Base-by-base conservation (phyloP, 2,329 filamentous ascomycete species). In the Rhinocladiella mackenziei region DNA sequence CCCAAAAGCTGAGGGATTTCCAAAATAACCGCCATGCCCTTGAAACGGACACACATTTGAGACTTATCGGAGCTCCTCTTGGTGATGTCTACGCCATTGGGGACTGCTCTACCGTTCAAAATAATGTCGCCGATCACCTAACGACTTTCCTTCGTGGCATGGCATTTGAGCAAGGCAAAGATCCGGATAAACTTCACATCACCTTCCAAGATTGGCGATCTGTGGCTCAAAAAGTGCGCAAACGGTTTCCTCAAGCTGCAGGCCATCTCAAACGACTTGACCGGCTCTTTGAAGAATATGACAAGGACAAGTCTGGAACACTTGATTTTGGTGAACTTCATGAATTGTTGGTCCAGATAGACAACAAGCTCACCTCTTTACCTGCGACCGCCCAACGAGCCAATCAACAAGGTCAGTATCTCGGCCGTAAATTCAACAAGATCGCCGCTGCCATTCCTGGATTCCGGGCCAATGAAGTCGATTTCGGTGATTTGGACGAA, bases 21-120 rank as follows among this genome's bases (percentile, higher is more conserved):
- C 92, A 98, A 65, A 89, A 80, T 53, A 98, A 98, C 68, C 80
- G 77, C 28, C 89, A 92, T 62, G 92, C 94, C 2, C 76, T 98
- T 6, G 92, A 97, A 64, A 98, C 92, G 0, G 92, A 98, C 63
- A 82, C 87, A 1, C 91, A 98, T 62, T 81, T 97, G 6, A 87
- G 92, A 29, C 72, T 98, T 0, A 86, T 84, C 48, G 92, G 92
- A 40, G 80, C 92, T 0, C 92, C 92, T 0, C 69, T 97, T 0
- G 92, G 92, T 26, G 91, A 97, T 50, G 89, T 98, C 15, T 98
- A 98, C 61, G 89, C 89, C 35, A 89, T 98, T 51, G 92, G 92
- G 10, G 92, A 98, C 68, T 97, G 92, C 69, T 76, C 87, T 5
- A 98, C 94, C 0, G 91, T 98, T 0, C 94, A 98, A 62, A 98